These are phyloP conservation scores for Fusarium verticillioides DNA, from an alignment of 2,329 filamentous ascomycete genomes.

Conservation along the genomic window DNA sequence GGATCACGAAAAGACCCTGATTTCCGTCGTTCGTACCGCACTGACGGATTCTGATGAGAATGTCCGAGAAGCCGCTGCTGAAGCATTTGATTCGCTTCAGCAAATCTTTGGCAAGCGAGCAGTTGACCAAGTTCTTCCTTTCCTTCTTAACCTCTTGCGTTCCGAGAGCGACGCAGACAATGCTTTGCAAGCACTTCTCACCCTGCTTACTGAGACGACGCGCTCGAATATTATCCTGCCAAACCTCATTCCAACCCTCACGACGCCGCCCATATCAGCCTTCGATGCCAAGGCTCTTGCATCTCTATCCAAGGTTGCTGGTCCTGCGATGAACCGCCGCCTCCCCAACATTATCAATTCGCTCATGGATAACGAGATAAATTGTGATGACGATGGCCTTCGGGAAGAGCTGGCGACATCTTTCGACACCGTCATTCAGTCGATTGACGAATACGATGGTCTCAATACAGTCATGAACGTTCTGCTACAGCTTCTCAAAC, in stretches of 20 bases:
- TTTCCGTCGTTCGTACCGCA: slow-evolving; percentile 92
- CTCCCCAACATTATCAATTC: slow-evolving; percentile 91
- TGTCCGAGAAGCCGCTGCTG: slow-evolving; percentile 93
- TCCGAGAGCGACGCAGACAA: slow-evolving; percentile 90
- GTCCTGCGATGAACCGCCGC: slow-evolving; percentile 88
- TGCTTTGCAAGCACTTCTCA: slow-evolving; percentile 90
- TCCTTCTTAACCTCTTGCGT: slow-evolving; percentile 88
- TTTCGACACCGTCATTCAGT: slow-evolving; percentile 89
- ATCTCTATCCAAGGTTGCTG: slow-evolving; percentile 91
- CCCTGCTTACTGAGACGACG: slow-evolving; percentile 90
- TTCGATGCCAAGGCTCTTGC: slow-evolving; percentile 97
- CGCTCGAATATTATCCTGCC: slow-evolving; percentile 96
- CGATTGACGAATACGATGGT: slow-evolving; percentile 95
- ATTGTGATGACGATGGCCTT: slow-evolving; percentile 78
- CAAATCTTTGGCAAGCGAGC: slow-evolving; percentile 93
- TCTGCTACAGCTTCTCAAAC: slow-evolving; percentile 86
- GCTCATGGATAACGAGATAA: slow-evolving; percentile 91
- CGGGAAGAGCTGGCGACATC: slow-evolving; percentile 78
- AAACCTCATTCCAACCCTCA: slow-evolving; percentile 92
- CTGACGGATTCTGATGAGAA: slow-evolving; percentile 90
- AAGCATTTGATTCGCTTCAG: slow-evolving; percentile 96
- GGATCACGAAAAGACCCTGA: slow-evolving; percentile 93
- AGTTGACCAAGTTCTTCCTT: slow-evolving; percentile 93
- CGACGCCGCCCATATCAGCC: slow-evolving; percentile 86
- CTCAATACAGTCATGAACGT: slow-evolving; percentile 96